These are phyloP conservation scores for Neoboletus subvelutipes DNA, from an alignment of 768 basidiomycete genomes.

Conservation along the genomic window DNA sequence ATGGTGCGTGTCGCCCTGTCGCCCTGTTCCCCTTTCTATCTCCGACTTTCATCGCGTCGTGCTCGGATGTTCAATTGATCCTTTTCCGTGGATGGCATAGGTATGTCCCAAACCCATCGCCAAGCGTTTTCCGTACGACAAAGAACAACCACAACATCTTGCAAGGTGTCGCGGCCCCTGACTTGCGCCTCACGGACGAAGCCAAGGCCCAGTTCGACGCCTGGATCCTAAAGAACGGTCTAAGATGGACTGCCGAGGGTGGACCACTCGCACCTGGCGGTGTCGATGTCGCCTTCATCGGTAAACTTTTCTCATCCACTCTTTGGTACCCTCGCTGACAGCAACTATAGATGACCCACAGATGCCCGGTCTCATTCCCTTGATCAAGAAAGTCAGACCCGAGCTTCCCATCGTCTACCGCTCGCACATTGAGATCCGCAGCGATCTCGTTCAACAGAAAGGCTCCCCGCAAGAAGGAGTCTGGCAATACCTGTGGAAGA, in stretches of 20 bases:
- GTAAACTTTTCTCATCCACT: constrained; percentile 35
- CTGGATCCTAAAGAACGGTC: constrained; percentile 88
- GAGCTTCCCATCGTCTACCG: constrained; percentile 89
- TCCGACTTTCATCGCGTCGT: neutral
- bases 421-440: constrained; percentile 92
- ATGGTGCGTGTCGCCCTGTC: constrained; percentile 56
- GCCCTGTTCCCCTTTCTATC: constrained; percentile 3
- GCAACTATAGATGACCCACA: constrained; percentile 71
- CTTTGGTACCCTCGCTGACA: constrained; percentile 10
- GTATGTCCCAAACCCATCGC: constrained; percentile 89
- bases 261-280: constrained; percentile 82
- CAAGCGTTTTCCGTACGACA: constrained; percentile 88
- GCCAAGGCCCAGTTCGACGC: constrained; percentile 79
- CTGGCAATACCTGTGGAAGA: constrained; percentile 95
- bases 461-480: constrained; percentile 88
- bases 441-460: constrained; percentile 77
- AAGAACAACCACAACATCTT: constrained; percentile 96
- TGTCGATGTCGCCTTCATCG: constrained; percentile 88
- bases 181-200: constrained; percentile 73
- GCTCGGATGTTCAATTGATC: constrained; percentile 4
- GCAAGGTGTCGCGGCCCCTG: constrained; percentile 85
- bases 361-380: constrained; percentile 91
- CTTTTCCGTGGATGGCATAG: constrained; percentile 34
- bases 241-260: constrained; percentile 84
- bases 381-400: constrained; percentile 83